These are phyloP conservation scores for Bonnemaisonia californica DNA, from an alignment of 31 red algal genomes.

Conservation along the genomic window DNA sequence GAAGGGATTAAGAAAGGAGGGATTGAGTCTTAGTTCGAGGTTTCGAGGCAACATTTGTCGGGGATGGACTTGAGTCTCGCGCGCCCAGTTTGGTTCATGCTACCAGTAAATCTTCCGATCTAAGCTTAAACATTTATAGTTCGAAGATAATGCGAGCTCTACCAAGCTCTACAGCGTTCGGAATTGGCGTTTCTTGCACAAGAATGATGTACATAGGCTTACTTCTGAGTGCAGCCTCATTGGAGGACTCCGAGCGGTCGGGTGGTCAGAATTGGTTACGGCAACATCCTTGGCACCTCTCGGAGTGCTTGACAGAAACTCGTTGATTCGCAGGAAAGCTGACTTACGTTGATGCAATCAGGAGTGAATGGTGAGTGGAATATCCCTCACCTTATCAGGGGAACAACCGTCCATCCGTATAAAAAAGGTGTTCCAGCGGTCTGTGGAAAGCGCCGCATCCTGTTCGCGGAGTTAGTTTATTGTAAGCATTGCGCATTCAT, in stretches of 20 bases:
- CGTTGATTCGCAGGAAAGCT: constrained; percentile 32
- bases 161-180: constrained; percentile 43
- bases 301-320: neutral
- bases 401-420: constrained; percentile 37
- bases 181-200: constrained; percentile 56
- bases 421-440: constrained; percentile 28
- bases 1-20: constrained; percentile 34
- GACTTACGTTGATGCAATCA: constrained; percentile 58
- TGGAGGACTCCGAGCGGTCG: neutral
- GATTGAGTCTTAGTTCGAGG: constrained; percentile 28
- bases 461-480: constrained; percentile 56
- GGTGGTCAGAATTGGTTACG: neutral
- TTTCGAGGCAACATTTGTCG: constrained; percentile 16
- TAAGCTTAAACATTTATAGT: constrained; percentile 43
- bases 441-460: constrained; percentile 34
- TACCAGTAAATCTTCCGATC: constrained; percentile 51
- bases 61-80: constrained; percentile 36
- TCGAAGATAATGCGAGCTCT: constrained; percentile 30
- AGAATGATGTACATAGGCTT: constrained; percentile 31
- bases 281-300: neutral
- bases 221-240: constrained; percentile 1
- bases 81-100: constrained; percentile 34
- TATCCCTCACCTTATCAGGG: constrained; percentile 10
- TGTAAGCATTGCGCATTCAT: constrained; percentile 54
- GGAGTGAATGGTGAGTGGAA: constrained; percentile 51